phyloP scores from a whole-genome alignment of 441 rosid genomes.

The Bruguiera hainesii region DNA sequence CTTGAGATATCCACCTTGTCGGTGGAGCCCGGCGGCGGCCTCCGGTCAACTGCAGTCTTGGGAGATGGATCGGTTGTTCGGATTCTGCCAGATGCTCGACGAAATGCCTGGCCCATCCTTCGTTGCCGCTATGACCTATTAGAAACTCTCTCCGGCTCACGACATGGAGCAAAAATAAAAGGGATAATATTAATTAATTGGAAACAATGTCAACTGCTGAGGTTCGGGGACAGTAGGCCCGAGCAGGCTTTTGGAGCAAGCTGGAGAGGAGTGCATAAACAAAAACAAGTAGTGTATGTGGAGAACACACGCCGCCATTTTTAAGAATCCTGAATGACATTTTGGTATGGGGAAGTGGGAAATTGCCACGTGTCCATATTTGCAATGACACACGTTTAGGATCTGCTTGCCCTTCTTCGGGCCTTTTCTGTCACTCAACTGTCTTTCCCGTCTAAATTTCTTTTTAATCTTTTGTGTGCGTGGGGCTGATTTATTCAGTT shows the following conservation, averaged over 20 bases:
- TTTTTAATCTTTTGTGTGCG: too few relatives aligned
- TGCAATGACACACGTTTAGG: background rate
- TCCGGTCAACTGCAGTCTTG: slow-evolving; percentile 5
- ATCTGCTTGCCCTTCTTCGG: too few relatives aligned
- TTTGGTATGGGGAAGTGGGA: background rate
- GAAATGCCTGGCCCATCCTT: slow-evolving; percentile 32
- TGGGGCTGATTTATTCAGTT: too few relatives aligned
- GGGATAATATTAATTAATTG: too few relatives aligned
- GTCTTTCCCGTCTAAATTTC: background rate
- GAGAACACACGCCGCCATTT: background rate
- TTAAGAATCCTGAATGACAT: too few relatives aligned
- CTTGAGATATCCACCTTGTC: slow-evolving; percentile 21
- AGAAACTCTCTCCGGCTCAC: background rate
- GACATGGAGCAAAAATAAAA: too few relatives aligned
- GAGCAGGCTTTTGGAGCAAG: background rate
- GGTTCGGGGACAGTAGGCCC: too few relatives aligned
- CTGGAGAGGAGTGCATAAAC: background rate
- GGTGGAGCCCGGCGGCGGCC: slow-evolving; percentile 3
- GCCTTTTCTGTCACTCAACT: too few relatives aligned
- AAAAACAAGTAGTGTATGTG: background rate
- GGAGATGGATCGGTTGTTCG: slow-evolving; percentile 20
- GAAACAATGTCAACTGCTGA: too few relatives aligned
- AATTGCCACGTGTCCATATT: slow-evolving; percentile 3
- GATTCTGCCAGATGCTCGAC: slow-evolving; percentile 37
- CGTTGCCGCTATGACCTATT: background rate